Evolutionary conservation across 805 yeast species (phyloP), one percentile per base, ranked within the genome.

Genomic region (Cyberlindnera bimundalis): DNA sequence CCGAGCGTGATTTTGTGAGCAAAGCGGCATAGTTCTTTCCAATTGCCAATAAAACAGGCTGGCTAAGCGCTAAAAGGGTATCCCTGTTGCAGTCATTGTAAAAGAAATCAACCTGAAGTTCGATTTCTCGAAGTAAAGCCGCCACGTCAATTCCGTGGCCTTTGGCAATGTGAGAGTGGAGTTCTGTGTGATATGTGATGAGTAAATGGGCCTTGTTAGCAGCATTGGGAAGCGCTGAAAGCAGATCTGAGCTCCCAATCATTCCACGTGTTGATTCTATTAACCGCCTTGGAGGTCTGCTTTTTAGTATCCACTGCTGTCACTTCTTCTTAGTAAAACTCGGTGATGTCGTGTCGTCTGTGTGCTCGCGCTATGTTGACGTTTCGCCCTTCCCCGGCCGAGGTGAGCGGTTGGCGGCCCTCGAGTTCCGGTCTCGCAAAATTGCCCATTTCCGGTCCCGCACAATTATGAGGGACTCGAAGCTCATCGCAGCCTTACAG

Each of bases 1-100:
- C 48, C 7, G 47, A 15, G n/a, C 48, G 53, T 14, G 52, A 45
- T 18, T 35, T 40, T 3, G 53, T 38, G 17, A 56, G 40, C 16
- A 56, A 25, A 5, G 47, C 35, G 3, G 47, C 47, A 25, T 52
- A 55, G 40, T 55, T 56, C 41, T 56, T 51, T 5, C 53, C 58
- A 14, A 56, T 39, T 5, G 48, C 41, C 1, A 40, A 16, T 2
- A 33, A 19, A 4, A 53, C 41, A 0, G 58, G 49, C 26, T 56
- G 59, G 6, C 51, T 40, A 3, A 55, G 31, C 1, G 40, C 12
- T 2, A 34, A 39, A 4, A 47, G 38, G 2, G 23, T 12, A 2
- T 48, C 50, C 29, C 33, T 46, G 30, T 56, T 49, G 17, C 44
- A 40, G 28, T 52, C 58, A 43, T 55, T 52, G 16, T 51, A 53